Evolutionary conservation across 352 stramenopile species (phyloP), one percentile per base, ranked within the genome.

Genomic region (Phytophthora pisi): DNA sequence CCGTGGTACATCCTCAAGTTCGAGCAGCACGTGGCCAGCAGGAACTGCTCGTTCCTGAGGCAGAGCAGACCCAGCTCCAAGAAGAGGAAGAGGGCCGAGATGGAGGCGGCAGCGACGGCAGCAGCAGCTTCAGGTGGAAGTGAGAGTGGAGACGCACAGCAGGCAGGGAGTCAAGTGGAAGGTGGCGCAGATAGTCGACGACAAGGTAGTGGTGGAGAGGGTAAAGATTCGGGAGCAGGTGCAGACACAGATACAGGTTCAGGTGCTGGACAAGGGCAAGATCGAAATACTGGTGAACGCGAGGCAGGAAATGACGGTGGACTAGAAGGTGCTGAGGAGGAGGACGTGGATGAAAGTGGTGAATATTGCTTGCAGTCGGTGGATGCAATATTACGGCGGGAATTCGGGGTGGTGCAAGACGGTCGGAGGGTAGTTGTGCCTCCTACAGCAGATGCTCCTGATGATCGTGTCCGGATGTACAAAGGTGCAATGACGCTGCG

Each of bases 1-100:
- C 80, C 87, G 30, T 95, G 87, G 87, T 95, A 95, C 59, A 91
- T 95, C 52, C 71, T 91, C 49, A 95, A 95, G 66, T 95, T 87
- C 38, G 87, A 95, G 68, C 87, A 95, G 74, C 87, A 95, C 55
- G 71, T 92, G n/a, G 82, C 86, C 18, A 95, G 87, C 56, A 75
- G 87, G 36, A 95, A 93, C 57, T 95, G 84, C 72, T 80, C 79
- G 6, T 90, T 90, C 52, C 70, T 93, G 4, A 77, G 83, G 16
- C 71, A 81, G 30, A 81, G 66, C 23, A 45, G 43, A 31, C 18
- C 59, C 23, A 18, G 36, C 36, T 43, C 42, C 42, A 68, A 46
- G 26, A 73, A 68, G 62, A 64, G 54, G n/a, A 75, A 71, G 45
- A 42, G 51, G 9, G 45, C 16, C 16, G 61, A 64, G 34, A 47